Conservation (phyloP, 2,329 filamentous ascomycete genomes). For the Karstenula rhodostoma region DNA sequence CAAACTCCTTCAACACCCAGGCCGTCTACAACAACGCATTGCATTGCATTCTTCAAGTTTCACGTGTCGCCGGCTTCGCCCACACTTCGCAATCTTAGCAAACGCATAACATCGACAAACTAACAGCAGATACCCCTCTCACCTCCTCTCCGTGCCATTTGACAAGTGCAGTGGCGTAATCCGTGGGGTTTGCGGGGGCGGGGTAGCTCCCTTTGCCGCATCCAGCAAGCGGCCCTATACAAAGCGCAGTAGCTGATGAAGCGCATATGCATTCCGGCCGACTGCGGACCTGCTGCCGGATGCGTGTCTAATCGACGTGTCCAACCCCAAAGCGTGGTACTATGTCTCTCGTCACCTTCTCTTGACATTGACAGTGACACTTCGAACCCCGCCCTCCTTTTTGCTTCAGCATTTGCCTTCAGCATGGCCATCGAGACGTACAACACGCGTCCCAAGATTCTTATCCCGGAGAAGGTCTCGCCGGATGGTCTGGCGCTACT, state of each 20-base stretch:
- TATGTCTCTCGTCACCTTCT: not conserved
- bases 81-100: not conserved
- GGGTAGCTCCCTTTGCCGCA: constrained; percentile 36
- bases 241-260: constrained; percentile 37
- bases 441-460: constrained; percentile 59
- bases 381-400: not conserved
- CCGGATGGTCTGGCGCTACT: constrained; percentile 78
- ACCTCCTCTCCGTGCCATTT: constrained; percentile 7
- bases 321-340: not conserved
- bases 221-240: constrained; percentile 27
- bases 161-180: constrained; percentile 25
- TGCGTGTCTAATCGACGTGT: not conserved
- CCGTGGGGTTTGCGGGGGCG: constrained; percentile 45
- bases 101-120: constrained; percentile 3
- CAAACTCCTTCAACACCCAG: not conserved
- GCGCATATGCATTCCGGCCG: constrained; percentile 19
- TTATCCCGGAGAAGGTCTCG: constrained; percentile 83
- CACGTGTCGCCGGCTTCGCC: constrained; percentile 2
- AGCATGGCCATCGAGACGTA: constrained; percentile 44
- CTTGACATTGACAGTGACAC: not conserved
- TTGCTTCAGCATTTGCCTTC: constrained; percentile 3
- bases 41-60: not conserved
- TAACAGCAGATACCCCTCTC: not conserved
- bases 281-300: constrained; percentile 20
- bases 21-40: not conserved